A percentile compares a stretch with the other conserved stretches of the same genome.
Evolutionary conservation across 371 early-diverging fungal species (phyloP).

Genomic region (Basidiobolus meristosporus): DNA sequence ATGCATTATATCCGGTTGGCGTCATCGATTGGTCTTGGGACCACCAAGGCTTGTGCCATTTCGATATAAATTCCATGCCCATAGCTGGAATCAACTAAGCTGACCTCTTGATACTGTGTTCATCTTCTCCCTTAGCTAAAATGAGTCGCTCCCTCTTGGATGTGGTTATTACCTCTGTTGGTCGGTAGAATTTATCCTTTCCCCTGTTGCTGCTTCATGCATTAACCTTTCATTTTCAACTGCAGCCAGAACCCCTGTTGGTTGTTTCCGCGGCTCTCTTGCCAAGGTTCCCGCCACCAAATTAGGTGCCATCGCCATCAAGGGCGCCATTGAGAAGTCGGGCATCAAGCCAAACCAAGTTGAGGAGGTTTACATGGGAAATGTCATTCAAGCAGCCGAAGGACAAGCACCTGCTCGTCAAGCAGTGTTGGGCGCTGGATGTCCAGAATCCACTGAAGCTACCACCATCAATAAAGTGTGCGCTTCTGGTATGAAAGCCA

Average conservation of each 20-base stretch:
- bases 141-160: too few species aligned
- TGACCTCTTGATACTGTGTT: too few species aligned
- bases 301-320: conserved; percentile 53
- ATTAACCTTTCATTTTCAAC: too few species aligned
- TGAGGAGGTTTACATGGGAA: conserved; percentile 82
- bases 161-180: too few species aligned
- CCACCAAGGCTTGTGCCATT: too few species aligned
- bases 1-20: too few species aligned
- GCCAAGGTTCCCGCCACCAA: conserved; percentile 37
- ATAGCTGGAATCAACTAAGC: too few species aligned
- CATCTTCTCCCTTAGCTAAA: too few species aligned
- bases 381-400: conserved; percentile 60
- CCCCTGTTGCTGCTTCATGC: too few species aligned
- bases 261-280: conserved; percentile 46
- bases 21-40: too few species aligned
- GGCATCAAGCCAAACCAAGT: conserved; percentile 44
- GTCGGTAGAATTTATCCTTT: too few species aligned
- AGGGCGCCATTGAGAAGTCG: conserved; percentile 40
- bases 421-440: conserved; percentile 48
- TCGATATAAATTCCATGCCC: too few species aligned
- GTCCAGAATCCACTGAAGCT: conserved; percentile 51
- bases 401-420: conserved; percentile 85
- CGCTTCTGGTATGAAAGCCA: conserved; percentile 83
- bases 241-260: conserved; percentile 59
- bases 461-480: conserved; percentile 92